These are phyloP conservation scores for Parmelia sp. DNA, from an alignment of 495 filamentous ascomycete species.

Conservation along the genomic window DNA sequence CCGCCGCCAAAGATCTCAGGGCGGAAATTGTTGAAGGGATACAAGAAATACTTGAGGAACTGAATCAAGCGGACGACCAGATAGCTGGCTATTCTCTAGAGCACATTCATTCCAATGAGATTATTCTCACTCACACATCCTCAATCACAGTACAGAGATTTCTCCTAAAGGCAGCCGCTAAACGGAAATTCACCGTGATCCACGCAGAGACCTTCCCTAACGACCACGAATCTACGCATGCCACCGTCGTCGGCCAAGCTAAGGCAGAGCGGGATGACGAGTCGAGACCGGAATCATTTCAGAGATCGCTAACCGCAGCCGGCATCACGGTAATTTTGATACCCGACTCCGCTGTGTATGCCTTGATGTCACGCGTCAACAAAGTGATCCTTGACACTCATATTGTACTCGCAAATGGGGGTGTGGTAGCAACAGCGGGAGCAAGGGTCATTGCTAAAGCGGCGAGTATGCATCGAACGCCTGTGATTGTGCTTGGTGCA, in stretches of 20 bases:
- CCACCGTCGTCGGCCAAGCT: conserved; percentile 48
- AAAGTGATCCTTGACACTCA: conserved; percentile 88
- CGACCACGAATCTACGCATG: conserved; percentile 55
- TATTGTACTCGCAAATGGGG: conserved; percentile 79
- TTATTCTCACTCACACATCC: conserved; percentile 76
- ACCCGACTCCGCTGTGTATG: conserved; percentile 77
- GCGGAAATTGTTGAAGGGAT: conserved; percentile 88
- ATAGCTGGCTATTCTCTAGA: conserved; percentile 80
- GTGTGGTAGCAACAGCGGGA: conserved; percentile 71
- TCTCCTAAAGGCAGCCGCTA: conserved; percentile 71
- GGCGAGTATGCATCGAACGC: conserved; percentile 68
- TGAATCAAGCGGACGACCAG: conserved; percentile 80
- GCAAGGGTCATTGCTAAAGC: conserved; percentile 73
- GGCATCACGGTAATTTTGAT: conserved; percentile 78
- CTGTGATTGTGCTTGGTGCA: conserved; percentile 76
- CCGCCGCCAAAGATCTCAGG: conserved; percentile 53
- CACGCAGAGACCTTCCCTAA: conserved; percentile 68
- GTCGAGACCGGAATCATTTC: conserved; percentile 51
- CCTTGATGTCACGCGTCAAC: conserved; percentile 87
- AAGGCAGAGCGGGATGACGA: conserved; percentile 39
- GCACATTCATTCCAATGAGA: conserved; percentile 84
- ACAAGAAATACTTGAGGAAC: conserved; percentile 84
- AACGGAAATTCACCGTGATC: conserved; percentile 82
- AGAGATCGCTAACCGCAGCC: conserved; percentile 65
- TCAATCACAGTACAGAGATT: conserved; percentile 81